Conservation (phyloP, 148 eudicot genomes). For the Rheum nobile region DNA sequence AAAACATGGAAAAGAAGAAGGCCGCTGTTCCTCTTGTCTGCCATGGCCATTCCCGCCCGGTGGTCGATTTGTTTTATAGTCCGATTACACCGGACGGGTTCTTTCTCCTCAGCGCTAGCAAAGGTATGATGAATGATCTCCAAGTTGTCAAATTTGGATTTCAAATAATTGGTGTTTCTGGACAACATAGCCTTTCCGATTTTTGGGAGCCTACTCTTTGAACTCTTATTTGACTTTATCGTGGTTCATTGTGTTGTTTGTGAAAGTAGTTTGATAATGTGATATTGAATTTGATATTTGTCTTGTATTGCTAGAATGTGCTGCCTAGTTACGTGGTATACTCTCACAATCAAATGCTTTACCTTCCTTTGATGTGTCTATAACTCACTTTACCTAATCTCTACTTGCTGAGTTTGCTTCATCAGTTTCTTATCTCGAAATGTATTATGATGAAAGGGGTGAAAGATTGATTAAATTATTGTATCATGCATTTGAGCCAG, state of each 20-base stretch:
- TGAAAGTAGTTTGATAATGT: neutral
- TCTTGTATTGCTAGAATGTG: neutral
- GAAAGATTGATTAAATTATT: neutral
- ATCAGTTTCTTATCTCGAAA: neutral
- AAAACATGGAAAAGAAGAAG: slow-evolving; percentile 61
- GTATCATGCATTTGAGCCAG: neutral
- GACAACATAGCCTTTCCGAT: neutral
- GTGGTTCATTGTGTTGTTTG: neutral
- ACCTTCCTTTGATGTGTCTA: neutral
- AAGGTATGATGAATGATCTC: slow-evolving; percentile 37
- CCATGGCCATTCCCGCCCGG: slow-evolving; percentile 88
- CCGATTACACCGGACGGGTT: slow-evolving; percentile 75
- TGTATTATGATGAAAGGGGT: neutral
- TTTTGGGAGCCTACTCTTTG: neutral
- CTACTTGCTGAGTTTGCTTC: neutral
- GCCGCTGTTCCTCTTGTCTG: slow-evolving; percentile 66
- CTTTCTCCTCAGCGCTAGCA: slow-evolving; percentile 84
- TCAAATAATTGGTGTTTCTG: neutral
- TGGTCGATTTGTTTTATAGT: slow-evolving; percentile 81
- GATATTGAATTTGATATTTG: neutral
- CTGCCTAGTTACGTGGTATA: neutral
- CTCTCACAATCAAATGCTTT: neutral
- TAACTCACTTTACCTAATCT: neutral
- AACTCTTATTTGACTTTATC: neutral
- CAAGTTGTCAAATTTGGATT: neutral